Conservation (phyloP, 1,284 basidiomycete genomes). For the Ustilago tritici region DNA sequence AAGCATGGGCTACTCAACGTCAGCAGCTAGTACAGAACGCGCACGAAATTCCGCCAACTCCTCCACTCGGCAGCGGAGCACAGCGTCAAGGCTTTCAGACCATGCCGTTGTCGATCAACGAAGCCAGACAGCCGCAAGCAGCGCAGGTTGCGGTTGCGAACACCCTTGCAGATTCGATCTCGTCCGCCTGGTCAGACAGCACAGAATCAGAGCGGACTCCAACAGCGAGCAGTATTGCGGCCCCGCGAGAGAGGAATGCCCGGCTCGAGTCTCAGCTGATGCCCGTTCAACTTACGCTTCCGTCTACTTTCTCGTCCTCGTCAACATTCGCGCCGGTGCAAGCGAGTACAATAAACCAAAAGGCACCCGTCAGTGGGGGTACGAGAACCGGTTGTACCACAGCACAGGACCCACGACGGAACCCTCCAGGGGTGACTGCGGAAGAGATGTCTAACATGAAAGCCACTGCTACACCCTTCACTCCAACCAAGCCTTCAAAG, state of each 20-base stretch:
- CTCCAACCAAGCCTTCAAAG: constrained; percentile 28
- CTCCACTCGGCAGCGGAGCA: constrained; percentile 20
- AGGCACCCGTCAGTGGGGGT: not conserved
- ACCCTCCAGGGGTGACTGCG: not conserved
- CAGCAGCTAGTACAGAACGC: not conserved
- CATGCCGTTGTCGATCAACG: constrained; percentile 36
- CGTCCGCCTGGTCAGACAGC: constrained; percentile 43
- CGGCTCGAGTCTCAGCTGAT: constrained; percentile 28
- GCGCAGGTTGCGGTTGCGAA: constrained; percentile 1
- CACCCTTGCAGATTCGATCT: constrained; percentile 12
- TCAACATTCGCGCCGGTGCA: constrained; percentile 16
- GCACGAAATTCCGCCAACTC: constrained; percentile 32
- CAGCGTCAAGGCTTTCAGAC: constrained; percentile 25
- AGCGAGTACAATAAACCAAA: not conserved
- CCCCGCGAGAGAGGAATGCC: constrained; percentile 30
- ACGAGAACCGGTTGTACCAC: not conserved
- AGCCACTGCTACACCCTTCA: constrained; percentile 33
- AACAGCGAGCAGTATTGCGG: constrained; percentile 55
- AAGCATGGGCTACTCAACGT: not conserved
- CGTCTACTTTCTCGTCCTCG: constrained; percentile 22
- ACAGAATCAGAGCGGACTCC: constrained; percentile 52
- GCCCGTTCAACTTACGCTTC: constrained; percentile 42
- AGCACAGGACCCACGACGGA: not conserved
- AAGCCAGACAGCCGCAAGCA: constrained; percentile 7
- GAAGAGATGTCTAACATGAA: constrained; percentile 38